These are phyloP conservation scores for Akebia trifoliata DNA, from an alignment of 164 flowering plant species.

Conservation along the genomic window DNA sequence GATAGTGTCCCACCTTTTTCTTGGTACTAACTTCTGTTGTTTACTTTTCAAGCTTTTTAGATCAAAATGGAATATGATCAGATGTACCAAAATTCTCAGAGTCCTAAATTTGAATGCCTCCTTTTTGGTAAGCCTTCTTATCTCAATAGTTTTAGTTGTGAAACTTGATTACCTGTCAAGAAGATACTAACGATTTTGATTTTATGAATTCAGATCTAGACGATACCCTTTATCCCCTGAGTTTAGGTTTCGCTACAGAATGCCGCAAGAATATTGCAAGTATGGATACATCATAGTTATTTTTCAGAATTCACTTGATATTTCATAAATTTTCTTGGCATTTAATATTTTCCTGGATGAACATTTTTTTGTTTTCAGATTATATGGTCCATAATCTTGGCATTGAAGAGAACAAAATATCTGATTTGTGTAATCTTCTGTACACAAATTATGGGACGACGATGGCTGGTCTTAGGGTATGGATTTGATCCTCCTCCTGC, in stretches of 20 bases:
- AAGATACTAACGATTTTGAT: neutral
- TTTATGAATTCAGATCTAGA: conserved; percentile 50
- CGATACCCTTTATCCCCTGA: conserved; percentile 73
- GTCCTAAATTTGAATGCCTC: conserved; percentile 57
- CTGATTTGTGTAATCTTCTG: conserved; percentile 44
- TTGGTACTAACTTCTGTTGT: conserved; percentile 5
- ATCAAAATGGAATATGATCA: conserved; percentile 42
- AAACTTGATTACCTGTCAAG: neutral
- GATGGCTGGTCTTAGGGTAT: conserved; percentile 90
- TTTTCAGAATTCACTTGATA: neutral
- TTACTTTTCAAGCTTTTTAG: neutral
- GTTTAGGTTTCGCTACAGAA: conserved; percentile 52
- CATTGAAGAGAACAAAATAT: conserved; percentile 47
- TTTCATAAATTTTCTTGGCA: neutral
- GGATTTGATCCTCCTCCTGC: neutral
- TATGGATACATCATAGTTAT: conserved; percentile 10
- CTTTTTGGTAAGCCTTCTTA: conserved; percentile 54
- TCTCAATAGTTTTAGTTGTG: neutral
- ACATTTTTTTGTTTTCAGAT: conserved; percentile 25
- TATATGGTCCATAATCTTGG: conserved; percentile 72
- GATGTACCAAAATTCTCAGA: conserved; percentile 20
- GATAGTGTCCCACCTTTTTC: no score
- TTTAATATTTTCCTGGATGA: neutral
- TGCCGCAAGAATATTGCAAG: conserved; percentile 64
- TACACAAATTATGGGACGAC: conserved; percentile 86